A percentile compares a stretch with the other conserved stretches of the same genome.
These are phyloP conservation scores for Neonectria faginata DNA, from an alignment of 2,329 filamentous ascomycete genomes.

Conservation along the genomic window DNA sequence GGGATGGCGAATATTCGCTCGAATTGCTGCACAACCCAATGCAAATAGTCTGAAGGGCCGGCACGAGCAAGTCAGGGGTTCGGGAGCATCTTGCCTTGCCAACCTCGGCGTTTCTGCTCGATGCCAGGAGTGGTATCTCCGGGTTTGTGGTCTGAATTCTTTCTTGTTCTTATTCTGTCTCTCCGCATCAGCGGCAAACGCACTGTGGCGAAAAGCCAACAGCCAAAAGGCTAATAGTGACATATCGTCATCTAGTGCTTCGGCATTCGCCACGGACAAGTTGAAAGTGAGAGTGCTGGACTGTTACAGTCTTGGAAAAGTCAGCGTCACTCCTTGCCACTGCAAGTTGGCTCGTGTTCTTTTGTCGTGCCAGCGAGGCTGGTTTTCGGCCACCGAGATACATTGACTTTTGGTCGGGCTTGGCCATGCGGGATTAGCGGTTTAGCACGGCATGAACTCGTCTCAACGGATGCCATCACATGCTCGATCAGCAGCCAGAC, in stretches of 20 bases:
- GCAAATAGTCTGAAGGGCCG: background rate
- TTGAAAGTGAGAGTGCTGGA: conserved; percentile 3
- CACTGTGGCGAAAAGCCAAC: conserved; percentile 19
- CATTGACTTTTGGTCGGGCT: conserved; percentile 13
- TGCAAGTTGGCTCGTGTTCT: conserved; percentile 26
- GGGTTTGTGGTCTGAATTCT: background rate
- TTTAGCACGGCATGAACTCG: conserved; percentile 24
- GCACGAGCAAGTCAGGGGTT: conserved; percentile 2
- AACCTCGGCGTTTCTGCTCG: background rate
- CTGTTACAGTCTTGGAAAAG: conserved; percentile 2
- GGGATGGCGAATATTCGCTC: conserved; percentile 11
- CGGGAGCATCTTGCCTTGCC: conserved; percentile 6
- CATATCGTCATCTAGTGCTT: conserved; percentile 14
- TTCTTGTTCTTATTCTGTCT: background rate
- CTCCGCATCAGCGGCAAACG: background rate
- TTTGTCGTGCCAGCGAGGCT: background rate
- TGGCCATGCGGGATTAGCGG: conserved; percentile 28
- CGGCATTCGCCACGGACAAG: conserved; percentile 10
- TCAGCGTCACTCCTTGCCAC: conserved; percentile 7
- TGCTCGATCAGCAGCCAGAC: conserved; percentile 25
- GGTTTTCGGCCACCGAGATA: conserved; percentile 1
- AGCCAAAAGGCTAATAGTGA: conserved; percentile 5
- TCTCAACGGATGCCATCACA: conserved; percentile 27
- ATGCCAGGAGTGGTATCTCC: conserved; percentile 1
- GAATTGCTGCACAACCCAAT: conserved; percentile 5